Percentiles rank a stretch among this genome's conserved stretches.
Conservation (phyloP, 2,329 filamentous ascomycete genomes). For the Penicillium frequentans region DNA sequence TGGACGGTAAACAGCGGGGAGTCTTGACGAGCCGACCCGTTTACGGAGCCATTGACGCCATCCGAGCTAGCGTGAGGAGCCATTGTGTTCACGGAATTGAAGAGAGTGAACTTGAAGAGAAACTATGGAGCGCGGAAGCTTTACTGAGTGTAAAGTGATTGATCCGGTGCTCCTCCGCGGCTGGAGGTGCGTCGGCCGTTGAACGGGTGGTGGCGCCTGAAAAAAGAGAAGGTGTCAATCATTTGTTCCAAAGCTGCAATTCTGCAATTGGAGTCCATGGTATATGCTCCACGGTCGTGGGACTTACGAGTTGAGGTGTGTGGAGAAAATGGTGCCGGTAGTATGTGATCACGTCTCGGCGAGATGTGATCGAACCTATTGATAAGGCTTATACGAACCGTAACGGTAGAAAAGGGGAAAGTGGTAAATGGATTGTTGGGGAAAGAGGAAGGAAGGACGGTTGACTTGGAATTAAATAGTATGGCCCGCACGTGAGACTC, state of each 20-base stretch:
- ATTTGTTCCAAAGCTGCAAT: background rate
- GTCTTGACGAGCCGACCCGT: constrained; percentile 50
- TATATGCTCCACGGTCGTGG: background rate
- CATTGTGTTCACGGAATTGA: constrained; percentile 60
- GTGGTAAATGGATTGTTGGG: constrained; percentile 13
- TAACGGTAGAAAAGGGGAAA: constrained; percentile 16
- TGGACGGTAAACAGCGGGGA: constrained; percentile 75
- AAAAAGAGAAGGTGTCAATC: constrained; percentile 9
- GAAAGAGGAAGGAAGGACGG: constrained; percentile 2
- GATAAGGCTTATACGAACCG: constrained; percentile 28
- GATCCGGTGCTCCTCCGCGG: constrained; percentile 74
- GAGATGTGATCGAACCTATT: constrained; percentile 54
- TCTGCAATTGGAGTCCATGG: background rate
- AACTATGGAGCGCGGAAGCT: constrained; percentile 46
- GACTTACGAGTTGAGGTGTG: constrained; percentile 92
- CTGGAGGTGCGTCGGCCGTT: constrained; percentile 93
- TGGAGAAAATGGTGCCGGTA: constrained; percentile 96
- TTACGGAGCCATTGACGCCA: constrained; percentile 56
- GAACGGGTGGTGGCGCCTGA: constrained; percentile 90
- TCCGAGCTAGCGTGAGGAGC: constrained; percentile 80
- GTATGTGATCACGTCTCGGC: constrained; percentile 58
- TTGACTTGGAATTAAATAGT: background rate
- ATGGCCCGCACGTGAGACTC: constrained; percentile 6
- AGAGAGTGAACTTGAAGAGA: constrained; percentile 24
- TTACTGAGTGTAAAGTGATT: constrained; percentile 49